Base-by-base conservation (phyloP, 2,329 filamentous ascomycete species). In the Chaetomium olivaceum region DNA sequence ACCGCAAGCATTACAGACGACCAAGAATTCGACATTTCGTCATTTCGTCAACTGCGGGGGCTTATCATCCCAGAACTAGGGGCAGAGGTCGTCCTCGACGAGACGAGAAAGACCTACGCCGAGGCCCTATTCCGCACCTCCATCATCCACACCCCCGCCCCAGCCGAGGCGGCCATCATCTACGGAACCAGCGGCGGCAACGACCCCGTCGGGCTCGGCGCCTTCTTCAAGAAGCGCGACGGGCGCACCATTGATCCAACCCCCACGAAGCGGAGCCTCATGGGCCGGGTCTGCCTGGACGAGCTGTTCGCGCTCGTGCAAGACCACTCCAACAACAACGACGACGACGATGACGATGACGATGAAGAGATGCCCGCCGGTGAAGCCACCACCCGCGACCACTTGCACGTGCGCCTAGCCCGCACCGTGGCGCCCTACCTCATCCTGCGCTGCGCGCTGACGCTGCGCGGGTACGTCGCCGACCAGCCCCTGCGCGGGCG, bases 401-500 rank as follows among this genome's bases (percentile, higher is more conserved):
- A 76, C 1, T 76, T 82, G 12, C 80, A 82, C 65, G 77, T 85
- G 50, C 82, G 87, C 14, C 86, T 98, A 19, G 91, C 94, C 0
- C 85, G 88, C 73, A 90, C 90, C 3, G 87, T 89, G 0, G 89
- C 91, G 0, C 92, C 92, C 0, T 94, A 92, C 72, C 83, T 98
- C 2, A 89, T 98, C 54, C 81, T 97, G 1, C 88, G 95, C 2
- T 88, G 91, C 14, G 92, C 91, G 0, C 81, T 97, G 19, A 89
- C 91, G 0, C 79, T 98, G n/a, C 89, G 92, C 63, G 83, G 89
- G 0, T 98, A 96, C 74, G 89, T 96, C 55, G 91, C 93, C 4
- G 95, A 99, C 76, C 94, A 97, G 74, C 93, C 94, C 0, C 81
- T 99, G 23, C 85, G 95, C 16, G 93, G 95, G 0, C 85, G 89